Conservation (phyloP, 2,329 filamentous ascomycete genomes). For the Xylaria sp. region DNA sequence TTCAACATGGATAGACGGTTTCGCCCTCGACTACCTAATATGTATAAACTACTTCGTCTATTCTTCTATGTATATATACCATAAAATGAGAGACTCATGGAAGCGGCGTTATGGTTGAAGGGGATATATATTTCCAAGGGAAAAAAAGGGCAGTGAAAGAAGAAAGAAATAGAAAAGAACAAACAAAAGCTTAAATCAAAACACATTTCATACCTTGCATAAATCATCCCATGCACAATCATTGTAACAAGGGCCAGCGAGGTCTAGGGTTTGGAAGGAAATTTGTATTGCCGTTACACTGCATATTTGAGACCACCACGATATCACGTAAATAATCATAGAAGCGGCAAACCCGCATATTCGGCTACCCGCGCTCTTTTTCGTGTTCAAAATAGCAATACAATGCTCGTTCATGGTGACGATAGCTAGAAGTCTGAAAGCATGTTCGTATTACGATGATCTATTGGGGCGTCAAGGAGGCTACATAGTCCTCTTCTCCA, state of each 20-base stretch:
- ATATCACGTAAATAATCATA: too few relatives aligned
- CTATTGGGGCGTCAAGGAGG: too few relatives aligned
- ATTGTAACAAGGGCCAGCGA: not conserved
- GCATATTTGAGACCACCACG: too few relatives aligned
- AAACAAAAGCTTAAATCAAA: constrained; percentile 10
- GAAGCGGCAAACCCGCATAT: too few relatives aligned
- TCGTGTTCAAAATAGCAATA: too few relatives aligned
- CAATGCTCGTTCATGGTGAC: too few relatives aligned
- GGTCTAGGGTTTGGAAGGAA: too few relatives aligned
- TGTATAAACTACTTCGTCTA: constrained; percentile 13
- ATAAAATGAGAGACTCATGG: not conserved
- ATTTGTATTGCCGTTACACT: too few relatives aligned
- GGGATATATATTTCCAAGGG: constrained; percentile 21
- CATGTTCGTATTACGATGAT: too few relatives aligned
- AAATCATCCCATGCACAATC: not conserved
- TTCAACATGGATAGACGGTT: not conserved
- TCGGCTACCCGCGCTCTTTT: too few relatives aligned
- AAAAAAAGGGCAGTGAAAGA: not conserved
- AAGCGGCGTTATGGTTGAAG: constrained; percentile 23
- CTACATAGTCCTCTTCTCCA: too few relatives aligned
- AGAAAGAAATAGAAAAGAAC: constrained; percentile 1
- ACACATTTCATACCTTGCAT: constrained; percentile 1
- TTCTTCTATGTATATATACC: constrained; percentile 30
- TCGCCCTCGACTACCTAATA: not conserved
- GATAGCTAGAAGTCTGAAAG: too few relatives aligned